These are phyloP conservation scores for Penicillium sp. DNA, from an alignment of 2,329 filamentous ascomycete species.

Conservation along the genomic window DNA sequence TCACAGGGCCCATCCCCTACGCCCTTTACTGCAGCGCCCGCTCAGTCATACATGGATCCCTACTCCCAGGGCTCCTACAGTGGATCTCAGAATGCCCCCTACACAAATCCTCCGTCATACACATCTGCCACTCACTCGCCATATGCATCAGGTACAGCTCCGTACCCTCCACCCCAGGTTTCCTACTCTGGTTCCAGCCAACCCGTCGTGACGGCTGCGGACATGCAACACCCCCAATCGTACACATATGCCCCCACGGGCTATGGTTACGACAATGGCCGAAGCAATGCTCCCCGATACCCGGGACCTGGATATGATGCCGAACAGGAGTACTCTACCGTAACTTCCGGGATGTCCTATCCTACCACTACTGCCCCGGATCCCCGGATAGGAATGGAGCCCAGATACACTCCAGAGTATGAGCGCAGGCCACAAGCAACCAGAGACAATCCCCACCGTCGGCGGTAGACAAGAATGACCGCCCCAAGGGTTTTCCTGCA, in stretches of 20 bases:
- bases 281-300: slow-evolving; percentile 43
- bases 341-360: slow-evolving; percentile 42
- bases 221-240: slow-evolving; percentile 35
- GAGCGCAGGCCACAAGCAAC: slow-evolving; percentile 42
- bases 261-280: slow-evolving; percentile 38
- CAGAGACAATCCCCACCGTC: slow-evolving; percentile 41
- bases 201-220: slow-evolving; percentile 39
- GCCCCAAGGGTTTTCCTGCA: slow-evolving; percentile 8
- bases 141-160: slow-evolving; percentile 35
- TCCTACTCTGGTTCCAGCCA: slow-evolving; percentile 36
- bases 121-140: slow-evolving; percentile 33
- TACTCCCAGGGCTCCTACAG: slow-evolving; percentile 35
- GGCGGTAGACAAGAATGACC: slow-evolving; percentile 31
- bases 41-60: slow-evolving; percentile 36
- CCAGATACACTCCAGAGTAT: slow-evolving; percentile 44
- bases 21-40: slow-evolving; percentile 35
- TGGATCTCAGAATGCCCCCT: slow-evolving; percentile 34
- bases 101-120: slow-evolving; percentile 32
- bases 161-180: slow-evolving; percentile 36
- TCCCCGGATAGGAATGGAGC: slow-evolving; percentile 44
- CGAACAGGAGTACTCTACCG: slow-evolving; percentile 42
- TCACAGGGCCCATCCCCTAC: slow-evolving; percentile 39
- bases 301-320: slow-evolving; percentile 43
- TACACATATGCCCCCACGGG: slow-evolving; percentile 40
- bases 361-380: slow-evolving; percentile 42